These are phyloP conservation scores for Tetraselmis chui DNA, from an alignment of 139 green algal species.

Conservation along the genomic window DNA sequence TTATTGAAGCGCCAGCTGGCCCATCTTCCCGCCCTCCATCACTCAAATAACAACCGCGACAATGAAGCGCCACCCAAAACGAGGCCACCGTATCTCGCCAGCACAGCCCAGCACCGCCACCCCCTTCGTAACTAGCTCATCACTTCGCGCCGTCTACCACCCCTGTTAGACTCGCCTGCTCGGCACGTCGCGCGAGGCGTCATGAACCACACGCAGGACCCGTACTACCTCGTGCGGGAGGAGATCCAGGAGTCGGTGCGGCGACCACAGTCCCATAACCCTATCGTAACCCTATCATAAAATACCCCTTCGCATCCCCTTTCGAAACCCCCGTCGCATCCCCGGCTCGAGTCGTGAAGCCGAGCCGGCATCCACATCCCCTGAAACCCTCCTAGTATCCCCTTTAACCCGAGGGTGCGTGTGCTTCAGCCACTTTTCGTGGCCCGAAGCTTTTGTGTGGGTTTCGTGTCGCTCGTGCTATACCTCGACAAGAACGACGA, in stretches of 20 bases:
- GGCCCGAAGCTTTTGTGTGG: no score
- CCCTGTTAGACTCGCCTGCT: background rate
- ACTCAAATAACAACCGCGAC: background rate
- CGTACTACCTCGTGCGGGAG: slow-evolving; percentile 43
- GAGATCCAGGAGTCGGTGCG: slow-evolving; percentile 34
- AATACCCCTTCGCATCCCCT: background rate
- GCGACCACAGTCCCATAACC: background rate
- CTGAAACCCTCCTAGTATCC: no score
- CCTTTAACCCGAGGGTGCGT: no score
- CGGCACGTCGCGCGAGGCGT: background rate
- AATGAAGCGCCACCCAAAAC: background rate
- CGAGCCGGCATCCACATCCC: no score
- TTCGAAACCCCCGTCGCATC: no score
- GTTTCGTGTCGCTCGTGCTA: no score
- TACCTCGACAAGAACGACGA: no score
- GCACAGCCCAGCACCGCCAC: background rate
- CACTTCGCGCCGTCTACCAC: background rate
- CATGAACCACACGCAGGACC: slow-evolving; percentile 20
- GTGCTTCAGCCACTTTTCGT: no score
- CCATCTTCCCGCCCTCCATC: background rate
- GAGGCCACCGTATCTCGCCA: background rate
- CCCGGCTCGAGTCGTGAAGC: no score
- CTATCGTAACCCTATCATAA: background rate
- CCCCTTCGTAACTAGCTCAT: background rate
- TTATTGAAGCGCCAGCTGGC: background rate